A percentile compares a stretch with the other conserved stretches of the same genome.
These are phyloP conservation scores for Salix koriyanagi DNA, from an alignment of 345 rosid species.

Conservation along the genomic window DNA sequence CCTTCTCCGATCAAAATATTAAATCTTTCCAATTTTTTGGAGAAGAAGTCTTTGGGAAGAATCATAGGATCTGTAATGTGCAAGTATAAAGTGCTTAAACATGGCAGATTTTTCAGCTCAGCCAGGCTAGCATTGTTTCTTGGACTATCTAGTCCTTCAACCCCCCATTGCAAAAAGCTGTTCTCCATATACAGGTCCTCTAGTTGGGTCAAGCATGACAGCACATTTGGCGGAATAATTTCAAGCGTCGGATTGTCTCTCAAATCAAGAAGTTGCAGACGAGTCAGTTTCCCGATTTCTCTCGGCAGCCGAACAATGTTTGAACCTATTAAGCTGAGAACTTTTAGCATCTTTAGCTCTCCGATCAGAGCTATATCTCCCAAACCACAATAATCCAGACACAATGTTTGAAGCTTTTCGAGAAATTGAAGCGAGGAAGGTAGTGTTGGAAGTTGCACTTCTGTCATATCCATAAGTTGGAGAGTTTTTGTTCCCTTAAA, in stretches of 20 bases:
- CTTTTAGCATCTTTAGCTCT: constrained; percentile 4
- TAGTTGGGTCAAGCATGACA: too few species aligned
- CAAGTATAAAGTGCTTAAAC: too few species aligned
- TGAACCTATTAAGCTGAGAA: constrained; percentile 16
- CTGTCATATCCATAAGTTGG: constrained; percentile 7
- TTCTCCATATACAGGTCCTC: too few species aligned
- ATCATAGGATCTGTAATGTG: too few species aligned
- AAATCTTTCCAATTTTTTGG: too few species aligned
- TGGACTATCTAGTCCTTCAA: too few species aligned
- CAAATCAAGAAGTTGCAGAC: constrained; percentile 19
- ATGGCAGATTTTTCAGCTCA: too few species aligned
- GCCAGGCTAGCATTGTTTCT: too few species aligned
- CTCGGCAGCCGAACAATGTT: background rate
- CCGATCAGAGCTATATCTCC: constrained; percentile 8
- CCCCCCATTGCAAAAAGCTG: too few species aligned
- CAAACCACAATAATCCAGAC: background rate
- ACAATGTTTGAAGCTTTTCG: constrained; percentile 14
- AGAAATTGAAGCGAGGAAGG: constrained; percentile 10
- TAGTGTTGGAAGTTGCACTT: background rate
- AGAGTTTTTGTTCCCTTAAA: constrained; percentile 2
- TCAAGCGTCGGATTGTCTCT: background rate
- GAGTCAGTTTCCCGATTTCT: constrained; percentile 1
- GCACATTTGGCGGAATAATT: too few species aligned
- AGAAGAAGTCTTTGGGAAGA: too few species aligned
- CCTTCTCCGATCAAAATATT: too few species aligned